Base-by-base conservation (phyloP, 2,329 filamentous ascomycete species). In the Xylariaceae sp. region DNA sequence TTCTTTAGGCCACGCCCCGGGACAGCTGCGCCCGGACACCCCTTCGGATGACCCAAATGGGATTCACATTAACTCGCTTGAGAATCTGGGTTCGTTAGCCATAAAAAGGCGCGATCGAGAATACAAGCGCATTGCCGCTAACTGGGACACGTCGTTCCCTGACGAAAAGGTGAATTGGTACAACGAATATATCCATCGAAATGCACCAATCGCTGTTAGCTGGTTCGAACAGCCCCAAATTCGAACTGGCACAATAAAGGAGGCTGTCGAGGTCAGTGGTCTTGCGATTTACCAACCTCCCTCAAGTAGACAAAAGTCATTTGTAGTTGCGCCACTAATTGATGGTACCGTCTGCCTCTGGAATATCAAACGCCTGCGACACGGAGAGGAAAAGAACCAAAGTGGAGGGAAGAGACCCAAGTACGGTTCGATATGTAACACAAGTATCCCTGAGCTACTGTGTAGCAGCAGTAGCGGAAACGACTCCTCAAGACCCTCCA, bases 261-360 rank as follows among this genome's bases (percentile, higher is more conserved):
- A 77, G 42, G 60, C 69, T 19, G 66, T 79, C 28, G 88, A 94
- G 55, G 81, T 82, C 6, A 81, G 85, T 29, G 89, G 89, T 0
- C 71, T 89, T 52, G 87, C 84, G 0, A 58, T 93, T 8, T 82
- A 84, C 41, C 71, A 74, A 6, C 74, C 76, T 16, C 67, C 67
- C 52, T 68, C 65, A 17, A 69, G 72, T 1, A 72, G 71, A 26
- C 66, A 71, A n/a, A 65, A 76, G 15, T 69, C 77, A 18, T 70
- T 74, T 13, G 81, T 87, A 0, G 74, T 95, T 13, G 83, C 85
- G 1, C 88, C 89, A 2, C 69, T 95, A 7, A 88, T 94, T 43
- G 87, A 96, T 58, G 89, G 89, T 0, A 89, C 87, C 38, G 76
- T 96, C n/a, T 87, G 84, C 52, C 65, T 95, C 6, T 96, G 89